These are phyloP conservation scores for Elsinoe arachidis DNA, from an alignment of 2,329 filamentous ascomycete species.

Conservation along the genomic window DNA sequence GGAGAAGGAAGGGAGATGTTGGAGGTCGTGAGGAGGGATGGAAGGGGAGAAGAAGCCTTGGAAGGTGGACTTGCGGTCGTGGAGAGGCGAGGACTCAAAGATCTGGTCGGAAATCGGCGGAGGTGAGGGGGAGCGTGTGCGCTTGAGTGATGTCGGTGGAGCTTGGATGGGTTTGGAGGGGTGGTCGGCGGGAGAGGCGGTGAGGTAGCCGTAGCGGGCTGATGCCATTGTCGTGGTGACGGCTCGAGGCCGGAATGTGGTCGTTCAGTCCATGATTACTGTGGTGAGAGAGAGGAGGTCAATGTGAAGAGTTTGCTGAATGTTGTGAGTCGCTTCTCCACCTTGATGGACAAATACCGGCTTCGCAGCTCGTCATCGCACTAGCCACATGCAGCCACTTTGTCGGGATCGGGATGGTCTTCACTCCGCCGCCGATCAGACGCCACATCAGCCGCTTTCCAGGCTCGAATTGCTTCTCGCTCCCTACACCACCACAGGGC, in stretches of 20 bases:
- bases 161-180: conserved; percentile 7
- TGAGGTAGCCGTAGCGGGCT: conserved; percentile 16
- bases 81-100: conserved; percentile 38
- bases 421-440: neutral
- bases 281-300: neutral
- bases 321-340: neutral
- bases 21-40: conserved; percentile 33
- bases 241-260: neutral
- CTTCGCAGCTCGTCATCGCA: neutral
- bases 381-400: neutral
- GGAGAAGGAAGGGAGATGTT: conserved; percentile 35
- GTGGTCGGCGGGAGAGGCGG: conserved; percentile 13
- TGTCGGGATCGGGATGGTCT: neutral
- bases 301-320: neutral
- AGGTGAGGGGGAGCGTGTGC: neutral
- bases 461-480: neutral
- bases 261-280: neutral
- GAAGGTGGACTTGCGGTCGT: conserved; percentile 46
- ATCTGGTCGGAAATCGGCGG: conserved; percentile 22
- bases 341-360: conserved; percentile 1
- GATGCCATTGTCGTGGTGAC: conserved; percentile 4
- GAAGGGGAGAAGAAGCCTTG: conserved; percentile 42
- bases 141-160: conserved; percentile 11
- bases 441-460: neutral
- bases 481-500: neutral